Evolutionary conservation across 306 rosid genomes (phyloP).

Genomic region (Mimosa bimucronata): DNA sequence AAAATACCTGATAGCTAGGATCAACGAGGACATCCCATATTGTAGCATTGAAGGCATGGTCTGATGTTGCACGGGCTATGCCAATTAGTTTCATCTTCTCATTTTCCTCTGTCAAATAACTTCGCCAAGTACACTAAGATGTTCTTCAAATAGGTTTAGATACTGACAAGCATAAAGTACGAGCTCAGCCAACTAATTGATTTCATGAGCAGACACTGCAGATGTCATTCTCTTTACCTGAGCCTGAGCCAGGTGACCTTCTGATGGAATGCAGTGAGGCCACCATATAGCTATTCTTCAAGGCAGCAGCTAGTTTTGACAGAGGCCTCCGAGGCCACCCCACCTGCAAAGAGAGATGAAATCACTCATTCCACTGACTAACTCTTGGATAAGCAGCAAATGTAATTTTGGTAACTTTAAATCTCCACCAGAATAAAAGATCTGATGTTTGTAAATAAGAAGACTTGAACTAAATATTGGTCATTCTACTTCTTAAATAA

Average conservation of each 20-base stretch:
- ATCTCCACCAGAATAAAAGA: not conserved
- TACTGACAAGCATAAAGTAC: constrained; percentile 47
- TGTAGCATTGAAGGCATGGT: constrained; percentile 98
- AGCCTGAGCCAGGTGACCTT: constrained; percentile 79
- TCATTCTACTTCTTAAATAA: constrained; percentile 11
- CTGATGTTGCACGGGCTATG: constrained; percentile 98
- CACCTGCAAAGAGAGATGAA: constrained; percentile 57
- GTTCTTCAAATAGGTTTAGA: constrained; percentile 74
- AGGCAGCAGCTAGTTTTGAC: constrained; percentile 81
- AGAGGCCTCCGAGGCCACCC: constrained; percentile 97
- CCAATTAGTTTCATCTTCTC: constrained; percentile 82
- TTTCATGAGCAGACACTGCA: constrained; percentile 30
- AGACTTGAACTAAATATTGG: constrained; percentile 11
- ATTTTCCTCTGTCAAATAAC: constrained; percentile 95
- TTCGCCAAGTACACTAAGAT: constrained; percentile 96
- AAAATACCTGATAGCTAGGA: constrained; percentile 84
- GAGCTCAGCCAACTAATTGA: constrained; percentile 34
- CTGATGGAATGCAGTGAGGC: constrained; percentile 79
- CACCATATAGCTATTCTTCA: constrained; percentile 91
- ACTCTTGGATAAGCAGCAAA: not conserved
- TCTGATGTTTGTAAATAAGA: not conserved
- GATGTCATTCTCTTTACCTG: constrained; percentile 66
- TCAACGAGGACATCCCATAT: constrained; percentile 99
- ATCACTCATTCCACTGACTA: constrained; percentile 17
- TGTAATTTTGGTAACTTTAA: not conserved